Base-by-base conservation (phyloP, 2,329 filamentous ascomycete genomes). In the Dichotomopilus funicola region DNA sequence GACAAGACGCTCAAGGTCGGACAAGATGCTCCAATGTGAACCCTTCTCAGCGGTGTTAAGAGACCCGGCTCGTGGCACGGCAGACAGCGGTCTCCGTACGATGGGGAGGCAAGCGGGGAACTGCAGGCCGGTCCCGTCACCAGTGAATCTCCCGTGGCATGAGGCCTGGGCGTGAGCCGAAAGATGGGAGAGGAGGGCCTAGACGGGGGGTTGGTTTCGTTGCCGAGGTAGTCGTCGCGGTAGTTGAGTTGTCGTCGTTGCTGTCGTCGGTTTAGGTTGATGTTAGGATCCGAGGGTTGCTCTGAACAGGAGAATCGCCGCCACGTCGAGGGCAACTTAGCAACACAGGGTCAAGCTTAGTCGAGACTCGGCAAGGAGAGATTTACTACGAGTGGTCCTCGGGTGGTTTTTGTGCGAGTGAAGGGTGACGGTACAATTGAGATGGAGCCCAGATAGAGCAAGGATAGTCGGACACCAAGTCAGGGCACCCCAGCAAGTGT, bases 1-100 rank as follows among this genome's bases (percentile, higher is more conserved):
- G 51, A 58, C 59, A 67, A 66, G 72, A 66, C 63, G 65, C 4
- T 68, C 13, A 59, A 61, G 62, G 76, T 78, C 67, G 70, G 73
- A 79, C 77, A 73, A 73, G 74, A 74, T 74, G 73, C 72, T 75
- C 74, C 73, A 74, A 71, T 68, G 75, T 76, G 71, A 74, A 74
- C 78, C 42, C 49, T 50, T 48, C 56, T 13, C 40, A 67, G 73
- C 71, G 70, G 71, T 72, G 69, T 70, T 72, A 71, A 70, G 68
- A 68, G 56, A 67, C 66, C 68, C 67, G 67, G 37, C 34, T 9
- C 70, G 76, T 78, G 66, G 72, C 73, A 79, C 77, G 67, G 68
- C 72, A 76, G 76, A 71, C 72, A 71, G 73, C 71, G 71, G 70
- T 75, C 73, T 65, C 56, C 48, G 57, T 59, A 59, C 54, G 59